phyloP scores from a whole-genome alignment of 2,329 filamentous ascomycete genomes.

The Tolypocladium sp. region DNA sequence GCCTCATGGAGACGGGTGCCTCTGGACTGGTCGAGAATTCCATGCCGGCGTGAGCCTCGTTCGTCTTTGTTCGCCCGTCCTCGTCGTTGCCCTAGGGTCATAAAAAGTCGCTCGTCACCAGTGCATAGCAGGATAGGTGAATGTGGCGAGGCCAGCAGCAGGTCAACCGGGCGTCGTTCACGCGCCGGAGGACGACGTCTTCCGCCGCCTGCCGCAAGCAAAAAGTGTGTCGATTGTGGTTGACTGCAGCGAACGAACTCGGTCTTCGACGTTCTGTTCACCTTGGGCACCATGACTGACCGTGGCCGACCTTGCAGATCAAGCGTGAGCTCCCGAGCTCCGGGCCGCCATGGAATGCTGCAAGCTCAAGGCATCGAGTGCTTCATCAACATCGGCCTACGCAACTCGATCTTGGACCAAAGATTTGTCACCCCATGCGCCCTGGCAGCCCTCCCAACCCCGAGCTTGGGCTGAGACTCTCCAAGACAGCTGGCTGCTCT shows the following conservation, averaged over 20 bases:
- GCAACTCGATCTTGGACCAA: slow-evolving; percentile 3
- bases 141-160: too few species aligned
- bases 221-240: background rate
- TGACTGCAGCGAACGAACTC: too few species aligned
- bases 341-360: slow-evolving; percentile 3
- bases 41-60: too few species aligned
- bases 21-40: too few species aligned
- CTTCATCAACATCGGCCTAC: slow-evolving; percentile 3
- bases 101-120: too few species aligned
- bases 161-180: too few species aligned
- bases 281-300: background rate
- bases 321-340: slow-evolving; percentile 2
- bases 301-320: background rate
- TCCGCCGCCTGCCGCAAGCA: background rate
- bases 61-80: too few species aligned
- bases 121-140: too few species aligned
- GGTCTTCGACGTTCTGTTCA: too few species aligned
- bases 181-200: background rate
- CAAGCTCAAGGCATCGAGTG: slow-evolving; percentile 3
- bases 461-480: background rate
- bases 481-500: slow-evolving; percentile 1
- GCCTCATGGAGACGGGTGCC: too few species aligned
- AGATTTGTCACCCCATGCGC: background rate
- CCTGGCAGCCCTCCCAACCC: background rate
- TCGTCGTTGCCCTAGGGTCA: too few species aligned